Conservation (phyloP, 116 monocot genomes). For the Zostera marina region DNA sequence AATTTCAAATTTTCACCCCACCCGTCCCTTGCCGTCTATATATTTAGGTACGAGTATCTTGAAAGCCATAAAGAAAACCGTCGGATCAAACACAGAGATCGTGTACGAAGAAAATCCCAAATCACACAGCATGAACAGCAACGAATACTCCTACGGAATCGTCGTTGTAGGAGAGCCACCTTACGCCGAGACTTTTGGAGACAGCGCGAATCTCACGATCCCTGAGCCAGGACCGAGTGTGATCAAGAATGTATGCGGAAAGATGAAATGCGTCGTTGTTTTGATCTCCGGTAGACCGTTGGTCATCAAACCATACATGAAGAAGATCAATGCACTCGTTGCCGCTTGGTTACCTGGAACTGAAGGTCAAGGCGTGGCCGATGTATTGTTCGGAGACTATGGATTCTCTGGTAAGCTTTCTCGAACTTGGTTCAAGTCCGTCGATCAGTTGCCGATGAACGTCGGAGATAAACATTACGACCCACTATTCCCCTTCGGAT, state of each 20-base stretch:
- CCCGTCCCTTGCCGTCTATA: too few species aligned
- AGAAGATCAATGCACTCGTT: constrained; percentile 31
- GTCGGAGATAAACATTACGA: constrained; percentile 44
- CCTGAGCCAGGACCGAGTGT: constrained; percentile 28
- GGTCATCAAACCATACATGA: constrained; percentile 41
- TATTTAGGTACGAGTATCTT: constrained; percentile 63
- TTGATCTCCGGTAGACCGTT: constrained; percentile 55
- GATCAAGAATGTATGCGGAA: constrained; percentile 38
- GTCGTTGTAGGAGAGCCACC: constrained; percentile 51
- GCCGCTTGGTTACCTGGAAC: constrained; percentile 71
- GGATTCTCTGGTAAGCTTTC: constrained; percentile 47
- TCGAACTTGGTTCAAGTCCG: constrained; percentile 46
- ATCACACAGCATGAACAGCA: constrained; percentile 12
- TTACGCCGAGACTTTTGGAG: constrained; percentile 38
- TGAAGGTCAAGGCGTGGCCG: constrained; percentile 44
- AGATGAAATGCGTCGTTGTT: constrained; percentile 46
- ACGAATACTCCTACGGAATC: constrained; percentile 38
- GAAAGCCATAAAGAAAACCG: constrained; percentile 30
- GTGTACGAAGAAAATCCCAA: constrained; percentile 40
- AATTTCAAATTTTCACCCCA: neutral
- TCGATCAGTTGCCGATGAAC: constrained; percentile 60
- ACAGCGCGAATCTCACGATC: constrained; percentile 43
- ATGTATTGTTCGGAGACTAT: constrained; percentile 53
- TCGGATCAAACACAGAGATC: constrained; percentile 24
- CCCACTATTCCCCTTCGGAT: constrained; percentile 45